These are phyloP conservation scores for Juglanconis juglandina DNA, from an alignment of 2,329 filamentous ascomycete species.

Conservation along the genomic window DNA sequence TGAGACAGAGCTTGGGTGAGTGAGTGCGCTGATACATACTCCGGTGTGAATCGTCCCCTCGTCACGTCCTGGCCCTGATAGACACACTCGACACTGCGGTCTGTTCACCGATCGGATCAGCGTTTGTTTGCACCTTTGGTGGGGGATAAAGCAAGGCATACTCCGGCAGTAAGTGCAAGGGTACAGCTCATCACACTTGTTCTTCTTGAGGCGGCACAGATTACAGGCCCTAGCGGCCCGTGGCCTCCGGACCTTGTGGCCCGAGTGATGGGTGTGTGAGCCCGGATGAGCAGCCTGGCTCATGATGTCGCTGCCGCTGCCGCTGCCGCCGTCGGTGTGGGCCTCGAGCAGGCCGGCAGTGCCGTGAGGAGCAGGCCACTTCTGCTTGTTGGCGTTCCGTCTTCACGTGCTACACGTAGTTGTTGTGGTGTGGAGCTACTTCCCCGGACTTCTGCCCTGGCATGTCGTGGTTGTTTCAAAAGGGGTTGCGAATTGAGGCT, in stretches of 20 bases:
- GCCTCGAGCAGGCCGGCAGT: no score
- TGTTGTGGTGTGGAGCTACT: no score
- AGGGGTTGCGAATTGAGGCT: no score
- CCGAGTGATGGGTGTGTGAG: slow-evolving; percentile 12
- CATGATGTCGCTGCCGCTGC: neutral
- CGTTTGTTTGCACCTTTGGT: no score
- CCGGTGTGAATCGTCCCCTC: slow-evolving; percentile 21
- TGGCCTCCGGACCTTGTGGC: slow-evolving; percentile 24
- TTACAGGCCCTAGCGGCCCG: slow-evolving; percentile 45
- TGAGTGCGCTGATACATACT: slow-evolving; percentile 15
- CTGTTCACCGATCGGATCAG: slow-evolving; percentile 7
- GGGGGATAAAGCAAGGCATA: slow-evolving; percentile 23
- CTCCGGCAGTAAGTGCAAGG: slow-evolving; percentile 40
- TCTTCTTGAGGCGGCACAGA: slow-evolving; percentile 44
- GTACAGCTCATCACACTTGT: slow-evolving; percentile 42
- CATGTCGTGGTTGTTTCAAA: no score
- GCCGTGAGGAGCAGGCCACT: no score
- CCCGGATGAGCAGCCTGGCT: slow-evolving; percentile 1
- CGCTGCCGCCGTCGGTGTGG: neutral
- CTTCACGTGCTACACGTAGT: no score
- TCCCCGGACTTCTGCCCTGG: no score
- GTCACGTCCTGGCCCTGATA: slow-evolving; percentile 25
- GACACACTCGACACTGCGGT: slow-evolving; percentile 25
- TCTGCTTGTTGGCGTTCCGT: no score
- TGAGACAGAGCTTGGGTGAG: neutral